phyloP scores from a whole-genome alignment of 768 basidiomycete genomes.

The Infundibulicybe gibba region DNA sequence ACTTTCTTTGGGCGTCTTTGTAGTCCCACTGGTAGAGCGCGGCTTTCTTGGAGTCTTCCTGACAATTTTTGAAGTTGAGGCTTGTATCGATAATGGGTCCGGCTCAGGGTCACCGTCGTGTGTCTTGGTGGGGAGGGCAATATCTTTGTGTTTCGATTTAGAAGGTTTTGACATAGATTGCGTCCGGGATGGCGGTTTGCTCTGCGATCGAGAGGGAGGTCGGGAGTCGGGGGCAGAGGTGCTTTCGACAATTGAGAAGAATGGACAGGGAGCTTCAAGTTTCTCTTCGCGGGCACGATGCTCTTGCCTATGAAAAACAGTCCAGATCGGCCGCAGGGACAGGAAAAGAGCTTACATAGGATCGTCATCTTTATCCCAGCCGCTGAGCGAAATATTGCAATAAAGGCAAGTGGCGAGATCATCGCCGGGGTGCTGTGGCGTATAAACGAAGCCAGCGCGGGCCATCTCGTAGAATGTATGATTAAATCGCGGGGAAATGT shows the following conservation, averaged over 20 bases:
- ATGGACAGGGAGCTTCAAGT: slow-evolving; percentile 36
- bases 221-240: slow-evolving; percentile 8
- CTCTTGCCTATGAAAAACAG: slow-evolving; percentile 49
- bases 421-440: slow-evolving; percentile 62
- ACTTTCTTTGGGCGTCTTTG: slow-evolving; percentile 18
- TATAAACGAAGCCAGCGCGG: slow-evolving; percentile 82
- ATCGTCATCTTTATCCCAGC: slow-evolving; percentile 87
- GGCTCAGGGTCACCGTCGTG: slow-evolving; percentile 33
- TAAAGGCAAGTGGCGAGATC: slow-evolving; percentile 87
- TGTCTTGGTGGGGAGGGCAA: slow-evolving; percentile 34
- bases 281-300: slow-evolving; percentile 66
- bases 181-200: slow-evolving; percentile 21
- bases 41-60: slow-evolving; percentile 14
- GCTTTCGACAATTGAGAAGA: slow-evolving; percentile 26
- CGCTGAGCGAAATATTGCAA: slow-evolving; percentile 74
- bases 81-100: slow-evolving; percentile 13
- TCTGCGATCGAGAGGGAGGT: slow-evolving; percentile 4
- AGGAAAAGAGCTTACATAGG: slow-evolving; percentile 61
- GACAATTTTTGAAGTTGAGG: slow-evolving; percentile 12
- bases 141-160: slow-evolving; percentile 28
- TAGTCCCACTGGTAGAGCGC: slow-evolving; percentile 6
- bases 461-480: slow-evolving; percentile 61
- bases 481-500: neutral
- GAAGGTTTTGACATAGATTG: slow-evolving; percentile 22
- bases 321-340: neutral